These are phyloP conservation scores for Xylaria intraflava DNA, from an alignment of 495 filamentous ascomycete species.

Conservation along the genomic window DNA sequence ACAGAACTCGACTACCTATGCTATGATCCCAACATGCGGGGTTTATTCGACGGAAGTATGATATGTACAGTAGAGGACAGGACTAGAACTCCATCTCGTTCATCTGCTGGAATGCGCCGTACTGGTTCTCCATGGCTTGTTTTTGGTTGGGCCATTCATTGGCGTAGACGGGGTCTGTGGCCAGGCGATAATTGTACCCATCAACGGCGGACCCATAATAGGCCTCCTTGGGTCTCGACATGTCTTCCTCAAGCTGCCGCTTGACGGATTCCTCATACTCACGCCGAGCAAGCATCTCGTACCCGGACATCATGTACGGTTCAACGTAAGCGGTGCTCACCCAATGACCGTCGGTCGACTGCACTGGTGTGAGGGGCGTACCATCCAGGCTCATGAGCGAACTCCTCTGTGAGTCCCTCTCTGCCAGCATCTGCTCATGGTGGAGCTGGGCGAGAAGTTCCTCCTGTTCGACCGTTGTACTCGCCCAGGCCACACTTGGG, in stretches of 20 bases:
- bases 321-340: slow-evolving; percentile 42
- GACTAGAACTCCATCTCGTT: slow-evolving; percentile 26
- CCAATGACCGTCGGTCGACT: slow-evolving; percentile 47
- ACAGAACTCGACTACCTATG: not conserved
- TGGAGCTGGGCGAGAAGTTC: slow-evolving; percentile 42
- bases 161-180: slow-evolving; percentile 59
- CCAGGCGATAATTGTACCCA: slow-evolving; percentile 45
- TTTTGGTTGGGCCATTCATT: slow-evolving; percentile 45
- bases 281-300: slow-evolving; percentile 48
- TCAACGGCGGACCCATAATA: slow-evolving; percentile 32
- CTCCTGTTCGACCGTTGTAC: slow-evolving; percentile 46
- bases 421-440: slow-evolving; percentile 42
- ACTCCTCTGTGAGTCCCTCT: slow-evolving; percentile 25
- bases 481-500: slow-evolving; percentile 38
- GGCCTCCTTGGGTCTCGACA: slow-evolving; percentile 32
- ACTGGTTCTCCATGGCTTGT: slow-evolving; percentile 52
- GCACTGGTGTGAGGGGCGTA: slow-evolving; percentile 45
- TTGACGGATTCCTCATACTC: slow-evolving; percentile 42
- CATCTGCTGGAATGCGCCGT: slow-evolving; percentile 45
- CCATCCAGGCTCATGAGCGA: slow-evolving; percentile 41
- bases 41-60: slow-evolving; percentile 9
- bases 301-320: slow-evolving; percentile 66
- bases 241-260: slow-evolving; percentile 29
- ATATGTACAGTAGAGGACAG: slow-evolving; percentile 24
- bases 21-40: not conserved